Evolutionary conservation across 768 basidiomycete species (phyloP).

Genomic region (Mycena pura): DNA sequence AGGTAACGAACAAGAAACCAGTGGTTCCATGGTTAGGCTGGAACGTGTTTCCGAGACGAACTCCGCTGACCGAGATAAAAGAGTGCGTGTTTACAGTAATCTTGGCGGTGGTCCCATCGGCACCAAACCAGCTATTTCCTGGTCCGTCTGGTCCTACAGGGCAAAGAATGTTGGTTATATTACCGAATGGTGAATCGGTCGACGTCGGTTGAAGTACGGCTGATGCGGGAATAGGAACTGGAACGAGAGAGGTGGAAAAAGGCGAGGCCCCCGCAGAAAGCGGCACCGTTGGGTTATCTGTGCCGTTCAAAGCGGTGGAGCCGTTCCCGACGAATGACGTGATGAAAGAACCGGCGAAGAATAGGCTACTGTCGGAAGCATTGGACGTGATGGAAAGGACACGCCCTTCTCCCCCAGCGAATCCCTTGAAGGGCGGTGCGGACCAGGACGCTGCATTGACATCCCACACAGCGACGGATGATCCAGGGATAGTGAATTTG

Average conservation of each 20-base stretch:
- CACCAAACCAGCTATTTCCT: slow-evolving; percentile 85
- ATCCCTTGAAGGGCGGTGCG: slow-evolving; percentile 79
- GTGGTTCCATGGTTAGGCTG: slow-evolving; percentile 80
- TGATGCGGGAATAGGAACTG: slow-evolving; percentile 67
- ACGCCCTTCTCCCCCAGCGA: slow-evolving; percentile 70
- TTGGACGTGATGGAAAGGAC: slow-evolving; percentile 82
- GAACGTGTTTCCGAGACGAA: slow-evolving; percentile 94
- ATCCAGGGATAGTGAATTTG: slow-evolving; percentile 69
- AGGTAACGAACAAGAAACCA: slow-evolving; percentile 74
- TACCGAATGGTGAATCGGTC: slow-evolving; percentile 60
- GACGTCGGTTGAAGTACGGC: slow-evolving; percentile 65
- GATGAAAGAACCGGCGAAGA: slow-evolving; percentile 90
- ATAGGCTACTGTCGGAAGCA: slow-evolving; percentile 72
- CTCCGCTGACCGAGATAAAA: slow-evolving; percentile 75
- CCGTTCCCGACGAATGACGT: slow-evolving; percentile 69
- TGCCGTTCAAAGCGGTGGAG: slow-evolving; percentile 56
- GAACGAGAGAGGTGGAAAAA: slow-evolving; percentile 89
- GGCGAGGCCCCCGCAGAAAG: slow-evolving; percentile 83
- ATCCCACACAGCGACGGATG: slow-evolving; percentile 77
- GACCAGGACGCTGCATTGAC: slow-evolving; percentile 71
- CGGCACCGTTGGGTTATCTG: slow-evolving; percentile 87
- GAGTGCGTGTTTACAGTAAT: slow-evolving; percentile 81
- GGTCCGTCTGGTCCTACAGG: slow-evolving; percentile 83
- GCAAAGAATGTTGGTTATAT: slow-evolving; percentile 80
- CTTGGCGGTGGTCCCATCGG: slow-evolving; percentile 70